Percentiles rank a stretch among this genome's conserved stretches.
These are phyloP conservation scores for Neopestalotiopsis clavispora DNA, from an alignment of 2,329 filamentous ascomycete genomes.

Conservation along the genomic window DNA sequence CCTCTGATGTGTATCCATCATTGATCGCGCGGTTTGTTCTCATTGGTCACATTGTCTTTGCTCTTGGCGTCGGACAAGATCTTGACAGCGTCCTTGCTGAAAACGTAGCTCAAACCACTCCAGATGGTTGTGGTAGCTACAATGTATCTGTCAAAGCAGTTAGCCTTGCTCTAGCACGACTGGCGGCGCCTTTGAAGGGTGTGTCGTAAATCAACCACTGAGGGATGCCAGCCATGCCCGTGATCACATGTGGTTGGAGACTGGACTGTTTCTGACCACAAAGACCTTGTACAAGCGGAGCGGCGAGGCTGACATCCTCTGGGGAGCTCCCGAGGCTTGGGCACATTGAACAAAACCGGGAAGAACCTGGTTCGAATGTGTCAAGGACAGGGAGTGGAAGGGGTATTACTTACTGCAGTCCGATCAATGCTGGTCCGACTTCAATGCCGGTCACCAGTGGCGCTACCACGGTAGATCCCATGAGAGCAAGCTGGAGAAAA, in stretches of 20 bases:
- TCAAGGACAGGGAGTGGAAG: slow-evolving; percentile 18
- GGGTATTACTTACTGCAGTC: slow-evolving; percentile 62
- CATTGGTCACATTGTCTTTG: slow-evolving; percentile 18
- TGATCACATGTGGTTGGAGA: not conserved
- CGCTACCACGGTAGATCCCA: slow-evolving; percentile 82
- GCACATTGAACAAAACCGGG: not conserved
- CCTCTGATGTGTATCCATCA: not conserved
- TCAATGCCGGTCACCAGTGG: slow-evolving; percentile 70
- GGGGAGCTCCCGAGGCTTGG: not conserved
- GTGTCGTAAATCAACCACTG: not conserved
- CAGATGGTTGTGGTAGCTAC: slow-evolving; percentile 90
- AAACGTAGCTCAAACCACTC: slow-evolving; percentile 92
- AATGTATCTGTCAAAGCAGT: slow-evolving; percentile 64
- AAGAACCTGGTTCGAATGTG: not conserved
- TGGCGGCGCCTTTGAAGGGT: not conserved
- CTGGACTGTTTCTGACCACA: not conserved
- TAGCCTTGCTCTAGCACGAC: slow-evolving; percentile 28
- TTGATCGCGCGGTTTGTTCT: slow-evolving; percentile 8
- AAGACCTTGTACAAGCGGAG: not conserved
- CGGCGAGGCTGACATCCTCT: not conserved
- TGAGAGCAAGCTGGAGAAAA: slow-evolving; percentile 83
- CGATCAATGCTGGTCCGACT: slow-evolving; percentile 58
- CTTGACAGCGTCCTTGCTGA: slow-evolving; percentile 88
- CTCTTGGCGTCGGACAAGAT: slow-evolving; percentile 62
- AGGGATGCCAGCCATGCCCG: not conserved